Evolutionary conservation across 495 filamentous ascomycete species (phyloP).

Genomic region (Penicillium tannophilum): DNA sequence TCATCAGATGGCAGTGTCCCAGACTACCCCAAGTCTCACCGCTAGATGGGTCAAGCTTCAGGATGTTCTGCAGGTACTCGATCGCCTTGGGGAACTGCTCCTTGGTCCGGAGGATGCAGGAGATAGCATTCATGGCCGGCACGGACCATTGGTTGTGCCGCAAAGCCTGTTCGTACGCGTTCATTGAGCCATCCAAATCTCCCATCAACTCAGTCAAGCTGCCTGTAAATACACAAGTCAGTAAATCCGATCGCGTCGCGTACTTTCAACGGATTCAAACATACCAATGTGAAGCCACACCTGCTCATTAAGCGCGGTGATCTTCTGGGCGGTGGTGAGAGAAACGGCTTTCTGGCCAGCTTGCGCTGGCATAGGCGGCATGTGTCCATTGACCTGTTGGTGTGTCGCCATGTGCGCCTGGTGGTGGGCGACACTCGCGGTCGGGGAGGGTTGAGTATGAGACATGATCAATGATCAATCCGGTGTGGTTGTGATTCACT

Average conservation of each 20-base stretch:
- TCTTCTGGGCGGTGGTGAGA: constrained; percentile 58
- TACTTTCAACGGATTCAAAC: background rate
- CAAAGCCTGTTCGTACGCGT: constrained; percentile 86
- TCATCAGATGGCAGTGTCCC: constrained; percentile 97
- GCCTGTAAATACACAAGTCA: constrained; percentile 51
- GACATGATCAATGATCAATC: constrained; percentile 36
- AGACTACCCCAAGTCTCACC: constrained; percentile 97
- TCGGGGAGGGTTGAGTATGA: constrained; percentile 57
- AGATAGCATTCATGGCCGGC: constrained; percentile 91
- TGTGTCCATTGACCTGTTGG: constrained; percentile 54
- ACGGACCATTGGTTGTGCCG: constrained; percentile 87
- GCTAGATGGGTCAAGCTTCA: constrained; percentile 85
- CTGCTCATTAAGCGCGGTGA: constrained; percentile 72
- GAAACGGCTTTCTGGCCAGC: constrained; percentile 49
- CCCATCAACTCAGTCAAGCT: constrained; percentile 84
- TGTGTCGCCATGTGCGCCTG: constrained; percentile 53
- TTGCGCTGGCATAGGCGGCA: constrained; percentile 53
- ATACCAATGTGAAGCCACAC: constrained; percentile 95
- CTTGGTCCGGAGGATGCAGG: constrained; percentile 82
- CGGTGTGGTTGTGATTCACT: constrained; percentile 11
- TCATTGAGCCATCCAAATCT: constrained; percentile 83
- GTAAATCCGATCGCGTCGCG: constrained; percentile 8
- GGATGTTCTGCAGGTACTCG: constrained; percentile 86
- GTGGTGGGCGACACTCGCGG: constrained; percentile 49
- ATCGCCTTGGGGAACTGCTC: constrained; percentile 94